These are phyloP conservation scores for Lomentospora prolificans DNA, from an alignment of 2,329 filamentous ascomycete genomes.

Conservation along the genomic window DNA sequence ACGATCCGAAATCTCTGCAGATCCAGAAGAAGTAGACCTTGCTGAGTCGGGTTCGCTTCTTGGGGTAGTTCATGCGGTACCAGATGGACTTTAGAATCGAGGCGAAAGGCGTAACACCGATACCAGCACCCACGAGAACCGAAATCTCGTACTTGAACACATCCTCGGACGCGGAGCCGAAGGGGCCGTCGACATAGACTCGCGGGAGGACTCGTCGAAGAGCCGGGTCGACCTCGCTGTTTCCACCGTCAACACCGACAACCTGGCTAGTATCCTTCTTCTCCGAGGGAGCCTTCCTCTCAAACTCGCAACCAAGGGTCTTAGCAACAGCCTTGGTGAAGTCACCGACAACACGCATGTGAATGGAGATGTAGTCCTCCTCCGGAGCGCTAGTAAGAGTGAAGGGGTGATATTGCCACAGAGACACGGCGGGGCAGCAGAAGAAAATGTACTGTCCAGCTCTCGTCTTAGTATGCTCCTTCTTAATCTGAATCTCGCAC, in stretches of 20 bases:
- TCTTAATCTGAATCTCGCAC: conserved; percentile 86
- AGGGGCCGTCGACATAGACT: conserved; percentile 76
- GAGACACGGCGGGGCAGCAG: conserved; percentile 74
- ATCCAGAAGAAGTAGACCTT: conserved; percentile 95
- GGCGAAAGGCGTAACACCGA: conserved; percentile 78
- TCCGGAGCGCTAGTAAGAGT: conserved; percentile 79
- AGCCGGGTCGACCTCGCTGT: conserved; percentile 54
- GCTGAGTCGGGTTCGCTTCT: conserved; percentile 65
- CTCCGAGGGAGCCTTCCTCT: conserved; percentile 25
- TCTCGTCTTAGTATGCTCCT: conserved; percentile 71
- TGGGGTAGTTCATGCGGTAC: conserved; percentile 86
- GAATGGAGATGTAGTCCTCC: conserved; percentile 82
- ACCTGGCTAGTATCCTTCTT: conserved; percentile 52
- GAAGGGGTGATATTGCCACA: conserved; percentile 86
- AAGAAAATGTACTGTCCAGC: conserved; percentile 85
- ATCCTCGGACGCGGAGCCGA: conserved; percentile 77
- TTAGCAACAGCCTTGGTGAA: conserved; percentile 64
- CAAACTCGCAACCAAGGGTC: conserved; percentile 67
- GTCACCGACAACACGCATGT: conserved; percentile 74
- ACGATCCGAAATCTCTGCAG: conserved; percentile 77
- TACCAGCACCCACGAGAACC: conserved; percentile 71
- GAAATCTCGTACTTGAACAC: conserved; percentile 83
- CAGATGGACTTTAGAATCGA: conserved; percentile 86
- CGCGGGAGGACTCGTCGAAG: conserved; percentile 66
- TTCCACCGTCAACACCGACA: conserved; percentile 54